A percentile compares a stretch with the other conserved stretches of the same genome.
These are phyloP conservation scores for Coniochaeta sp. DNA, from an alignment of 2,329 filamentous ascomycete species.

Conservation along the genomic window DNA sequence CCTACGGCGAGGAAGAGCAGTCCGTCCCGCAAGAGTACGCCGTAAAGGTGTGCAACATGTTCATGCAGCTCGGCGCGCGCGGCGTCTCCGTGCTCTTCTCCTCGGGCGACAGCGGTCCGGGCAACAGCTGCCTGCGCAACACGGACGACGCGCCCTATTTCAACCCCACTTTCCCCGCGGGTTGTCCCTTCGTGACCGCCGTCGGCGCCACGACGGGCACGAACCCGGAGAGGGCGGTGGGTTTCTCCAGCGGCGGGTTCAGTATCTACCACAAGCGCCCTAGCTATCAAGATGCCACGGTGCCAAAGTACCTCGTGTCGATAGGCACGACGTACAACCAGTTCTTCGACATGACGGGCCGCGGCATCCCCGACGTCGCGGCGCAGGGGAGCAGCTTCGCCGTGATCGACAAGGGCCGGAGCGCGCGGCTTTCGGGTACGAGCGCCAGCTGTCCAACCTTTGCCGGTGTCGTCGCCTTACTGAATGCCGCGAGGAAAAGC, in stretches of 20 bases:
- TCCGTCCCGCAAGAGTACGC: constrained; percentile 56
- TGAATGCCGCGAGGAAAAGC: constrained; percentile 32
- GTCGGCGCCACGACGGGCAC: constrained; percentile 19
- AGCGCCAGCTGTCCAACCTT: constrained; percentile 31
- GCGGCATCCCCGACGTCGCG: constrained; percentile 31
- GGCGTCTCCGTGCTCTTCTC: constrained; percentile 60
- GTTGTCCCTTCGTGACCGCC: constrained; percentile 35
- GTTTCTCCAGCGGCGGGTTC: constrained; percentile 31
- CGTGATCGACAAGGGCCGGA: constrained; percentile 21
- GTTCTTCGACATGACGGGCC: constrained; percentile 27
- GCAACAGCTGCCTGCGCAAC: constrained; percentile 56
- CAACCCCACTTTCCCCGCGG: constrained; percentile 29
- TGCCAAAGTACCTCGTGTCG: constrained; percentile 25
- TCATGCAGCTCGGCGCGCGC: constrained; percentile 59
- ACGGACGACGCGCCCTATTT: constrained; percentile 30
- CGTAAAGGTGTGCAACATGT: constrained; percentile 53
- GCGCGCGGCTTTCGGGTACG: constrained; percentile 19
- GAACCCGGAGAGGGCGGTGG: constrained; percentile 26
- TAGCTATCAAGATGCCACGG: constrained; percentile 23
- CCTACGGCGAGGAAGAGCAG: constrained; percentile 62
- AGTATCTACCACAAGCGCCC: constrained; percentile 28
- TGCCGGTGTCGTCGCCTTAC: constrained; percentile 27
- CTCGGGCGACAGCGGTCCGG: constrained; percentile 52
- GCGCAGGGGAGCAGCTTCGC: constrained; percentile 45
- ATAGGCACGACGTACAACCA: constrained; percentile 27